Evolutionary conservation across 139 green algal species (phyloP).

Genomic region (Microglena sp.): DNA sequence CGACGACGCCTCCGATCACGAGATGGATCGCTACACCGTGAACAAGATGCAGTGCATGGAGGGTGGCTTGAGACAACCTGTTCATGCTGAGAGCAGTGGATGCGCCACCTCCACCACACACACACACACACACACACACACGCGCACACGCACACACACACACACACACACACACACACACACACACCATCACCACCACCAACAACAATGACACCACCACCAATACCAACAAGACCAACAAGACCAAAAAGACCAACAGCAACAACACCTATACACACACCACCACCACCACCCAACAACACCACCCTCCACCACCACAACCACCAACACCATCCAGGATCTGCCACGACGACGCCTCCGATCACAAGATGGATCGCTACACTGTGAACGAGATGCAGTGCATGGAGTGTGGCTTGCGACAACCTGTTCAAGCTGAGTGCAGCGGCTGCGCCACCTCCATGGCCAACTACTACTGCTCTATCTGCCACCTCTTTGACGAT

Average conservation of each 20-base stretch:
- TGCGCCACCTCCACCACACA: no score
- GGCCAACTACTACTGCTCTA: constrained; percentile 89
- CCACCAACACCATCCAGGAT: no score
- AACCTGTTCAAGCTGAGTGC: constrained; percentile 48
- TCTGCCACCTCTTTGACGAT: constrained; percentile 96
- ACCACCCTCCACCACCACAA: no score
- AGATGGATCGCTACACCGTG: constrained; percentile 68
- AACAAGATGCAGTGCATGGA: constrained; percentile 81
- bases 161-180: no score
- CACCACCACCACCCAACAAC: no score
- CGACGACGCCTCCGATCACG: constrained; percentile 78
- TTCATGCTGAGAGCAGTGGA: no score
- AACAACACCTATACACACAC: neutral
- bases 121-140: no score
- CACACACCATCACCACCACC: no score
- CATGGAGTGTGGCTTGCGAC: constrained; percentile 74
- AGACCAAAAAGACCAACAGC: neutral
- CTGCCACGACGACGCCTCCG: constrained; percentile 86
- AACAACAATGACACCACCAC: no score
- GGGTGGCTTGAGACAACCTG: constrained; percentile 67
- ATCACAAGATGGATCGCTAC: constrained; percentile 80
- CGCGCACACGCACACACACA: no score
- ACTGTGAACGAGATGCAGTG: constrained; percentile 70
- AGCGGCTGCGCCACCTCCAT: constrained; percentile 6
- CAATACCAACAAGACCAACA: no score